A percentile compares a stretch with the other conserved stretches of the same genome.
Conservation (phyloP, 2,329 filamentous ascomycete species). For the Aspergillus tanneri region DNA sequence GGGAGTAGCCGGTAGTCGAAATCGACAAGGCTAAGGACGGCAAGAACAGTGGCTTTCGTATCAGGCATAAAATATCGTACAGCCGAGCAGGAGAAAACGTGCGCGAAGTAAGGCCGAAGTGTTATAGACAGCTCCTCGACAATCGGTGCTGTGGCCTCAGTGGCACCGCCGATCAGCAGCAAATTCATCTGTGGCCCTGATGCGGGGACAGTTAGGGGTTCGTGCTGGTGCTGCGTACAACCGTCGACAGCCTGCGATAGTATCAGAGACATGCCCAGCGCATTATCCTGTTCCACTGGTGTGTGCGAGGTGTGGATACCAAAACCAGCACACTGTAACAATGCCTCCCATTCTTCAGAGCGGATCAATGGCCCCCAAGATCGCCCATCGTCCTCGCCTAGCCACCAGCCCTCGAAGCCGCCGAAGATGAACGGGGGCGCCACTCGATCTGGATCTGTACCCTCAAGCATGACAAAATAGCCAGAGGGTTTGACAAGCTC, state of each 20-base stretch:
- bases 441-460: background rate
- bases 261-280: slow-evolving; percentile 25
- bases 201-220: slow-evolving; percentile 22
- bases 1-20: slow-evolving; percentile 4
- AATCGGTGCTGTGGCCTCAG: background rate
- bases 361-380: background rate
- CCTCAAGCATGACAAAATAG: slow-evolving; percentile 1
- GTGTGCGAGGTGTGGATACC: slow-evolving; percentile 20
- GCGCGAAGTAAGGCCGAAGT: background rate
- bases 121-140: background rate
- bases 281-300: background rate
- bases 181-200: background rate
- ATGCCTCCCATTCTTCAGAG: slow-evolving; percentile 7
- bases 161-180: slow-evolving; percentile 5
- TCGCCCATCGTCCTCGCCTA: background rate
- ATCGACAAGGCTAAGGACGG: slow-evolving; percentile 4
- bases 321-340: slow-evolving; percentile 11
- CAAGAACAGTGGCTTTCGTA: background rate
- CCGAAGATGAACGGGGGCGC: background rate
- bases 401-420: slow-evolving; percentile 2
- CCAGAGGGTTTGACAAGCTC: slow-evolving; percentile 41
- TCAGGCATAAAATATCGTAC: background rate
- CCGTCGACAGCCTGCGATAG: slow-evolving; percentile 37
- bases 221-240: slow-evolving; percentile 25
- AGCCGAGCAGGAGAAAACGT: background rate